Evolutionary conservation across 257 asterid species (phyloP), one percentile per base, ranked within the genome.

Genomic region (Nicotiana otophora): DNA sequence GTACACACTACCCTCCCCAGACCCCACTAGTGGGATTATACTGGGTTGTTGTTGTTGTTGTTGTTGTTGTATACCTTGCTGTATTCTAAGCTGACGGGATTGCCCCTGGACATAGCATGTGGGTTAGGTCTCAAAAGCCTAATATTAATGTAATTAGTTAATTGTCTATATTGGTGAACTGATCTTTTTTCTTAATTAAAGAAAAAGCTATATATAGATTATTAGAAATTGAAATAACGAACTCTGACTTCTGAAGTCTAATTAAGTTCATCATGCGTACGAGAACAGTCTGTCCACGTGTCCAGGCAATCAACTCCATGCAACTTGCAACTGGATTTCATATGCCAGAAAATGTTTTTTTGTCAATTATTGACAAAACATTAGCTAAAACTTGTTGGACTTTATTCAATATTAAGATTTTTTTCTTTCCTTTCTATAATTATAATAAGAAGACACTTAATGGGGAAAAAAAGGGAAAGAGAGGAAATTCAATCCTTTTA

Each of bases 201-300:
- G 34, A 10, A 42, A 34, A 58, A 20, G 14, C 11, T 19, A 20
- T 72, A 46, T 46, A 48, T 74, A 74, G 31, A 15, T 48, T 48
- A 57, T 20, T 42, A 10, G 23, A 70, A 74, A 74, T 23, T 48
- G 62, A 74, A 15, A 48, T 74, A 74, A 15, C 26, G 15, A 74
- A 72, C 23, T 74, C 79, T 72, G 62, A 74, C 62, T 48, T 74
- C 19, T 23, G 9, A 57, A 16, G 62, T 57, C 3, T 57, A 26
- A 57, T 57, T 57, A 74, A 26, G 62, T 74, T 74, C 36, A 48
- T 26, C 4, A 48, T 48, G 10, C 48, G 46, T 57, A 31, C 63
- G 64, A 62, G 77, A 75, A 85, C 91, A 72, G 87, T 84, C 92
- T 90, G 90, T 84, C 87, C 97, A 91, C 92, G 86, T 91, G 95